Percentiles rank a stretch among this genome's conserved stretches.
phyloP scores from a whole-genome alignment of 2,329 filamentous ascomycete species.

The Talaromyces sp. region DNA sequence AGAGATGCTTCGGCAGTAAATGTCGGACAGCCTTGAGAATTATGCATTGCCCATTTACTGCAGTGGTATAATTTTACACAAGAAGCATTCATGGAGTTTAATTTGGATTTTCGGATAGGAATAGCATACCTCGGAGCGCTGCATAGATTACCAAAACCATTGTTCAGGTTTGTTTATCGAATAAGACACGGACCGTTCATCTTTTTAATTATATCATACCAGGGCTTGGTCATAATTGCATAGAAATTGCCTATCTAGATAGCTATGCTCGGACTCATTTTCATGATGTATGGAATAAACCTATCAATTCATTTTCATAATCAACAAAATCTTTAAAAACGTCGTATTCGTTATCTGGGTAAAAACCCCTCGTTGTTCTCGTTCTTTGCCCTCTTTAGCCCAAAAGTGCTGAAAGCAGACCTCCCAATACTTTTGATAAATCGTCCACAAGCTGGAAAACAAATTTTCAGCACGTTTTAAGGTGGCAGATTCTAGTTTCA shows the following conservation, averaged over 20 bases:
- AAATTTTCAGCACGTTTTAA: neutral
- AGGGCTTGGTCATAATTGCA: neutral
- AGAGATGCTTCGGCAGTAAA: conserved; percentile 9
- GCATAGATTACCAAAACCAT: neutral
- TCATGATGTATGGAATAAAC: neutral
- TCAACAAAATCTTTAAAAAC: neutral
- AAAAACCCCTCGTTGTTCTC: neutral
- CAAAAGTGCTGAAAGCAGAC: conserved; percentile 14
- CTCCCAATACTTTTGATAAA: conserved; percentile 22
- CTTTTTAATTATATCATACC: neutral
- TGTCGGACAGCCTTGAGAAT: neutral
- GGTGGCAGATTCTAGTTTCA: neutral
- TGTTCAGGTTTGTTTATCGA: no score
- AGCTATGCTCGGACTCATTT: neutral
- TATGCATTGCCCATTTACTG: neutral
- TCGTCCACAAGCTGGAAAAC: conserved; percentile 27
- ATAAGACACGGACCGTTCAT: neutral
- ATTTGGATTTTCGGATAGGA: neutral
- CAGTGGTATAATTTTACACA: neutral
- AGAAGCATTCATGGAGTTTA: neutral
- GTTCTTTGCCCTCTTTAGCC: neutral
- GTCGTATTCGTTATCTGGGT: neutral
- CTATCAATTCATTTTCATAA: neutral
- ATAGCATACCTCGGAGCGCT: neutral
- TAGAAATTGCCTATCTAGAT: neutral